Percentiles rank a stretch among this genome's conserved stretches.
Evolutionary conservation across 495 filamentous ascomycete species (phyloP).

Genomic region (Daldinia loculata): DNA sequence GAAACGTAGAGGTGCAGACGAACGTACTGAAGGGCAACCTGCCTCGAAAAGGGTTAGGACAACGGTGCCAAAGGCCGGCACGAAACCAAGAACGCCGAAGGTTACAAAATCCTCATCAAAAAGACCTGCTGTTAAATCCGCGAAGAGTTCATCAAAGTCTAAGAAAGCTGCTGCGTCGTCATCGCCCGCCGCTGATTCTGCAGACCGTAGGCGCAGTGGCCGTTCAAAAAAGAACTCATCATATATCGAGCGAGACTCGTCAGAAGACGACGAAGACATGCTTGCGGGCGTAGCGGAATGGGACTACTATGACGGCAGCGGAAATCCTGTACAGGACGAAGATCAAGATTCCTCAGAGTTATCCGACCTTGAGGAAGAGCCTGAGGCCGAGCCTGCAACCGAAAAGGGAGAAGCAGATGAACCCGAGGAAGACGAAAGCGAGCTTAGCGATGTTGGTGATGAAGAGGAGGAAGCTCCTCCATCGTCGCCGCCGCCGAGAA

Average conservation of each 20-base stretch:
- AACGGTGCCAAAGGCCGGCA: constrained; percentile 36
- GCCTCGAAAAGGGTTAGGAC: constrained; percentile 51
- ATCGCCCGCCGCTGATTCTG: constrained; percentile 42
- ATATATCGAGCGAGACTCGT: constrained; percentile 62
- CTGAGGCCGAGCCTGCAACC: constrained; percentile 29
- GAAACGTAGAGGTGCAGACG: constrained; percentile 61
- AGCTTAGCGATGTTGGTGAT: constrained; percentile 42
- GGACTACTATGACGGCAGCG: constrained; percentile 56
- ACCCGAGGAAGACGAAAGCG: constrained; percentile 30
- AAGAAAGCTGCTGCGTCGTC: constrained; percentile 46
- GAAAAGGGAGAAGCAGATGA: constrained; percentile 43
- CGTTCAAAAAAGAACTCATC: constrained; percentile 53
- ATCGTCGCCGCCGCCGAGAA: constrained; percentile 29
- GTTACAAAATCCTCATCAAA: constrained; percentile 44
- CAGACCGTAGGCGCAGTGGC: constrained; percentile 61
- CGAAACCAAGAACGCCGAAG: constrained; percentile 46
- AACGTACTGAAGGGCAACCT: constrained; percentile 50
- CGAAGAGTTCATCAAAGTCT: constrained; percentile 48
- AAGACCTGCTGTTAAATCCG: constrained; percentile 43
- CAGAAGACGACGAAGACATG: constrained; percentile 67
- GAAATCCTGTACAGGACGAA: constrained; percentile 33
- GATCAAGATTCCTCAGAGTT: constrained; percentile 37
- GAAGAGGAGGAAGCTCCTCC: constrained; percentile 37
- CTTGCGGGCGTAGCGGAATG: constrained; percentile 63
- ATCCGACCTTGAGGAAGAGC: constrained; percentile 39